phyloP scores from a whole-genome alignment of 2,329 filamentous ascomycete species.

The Colletotrichum sidae region DNA sequence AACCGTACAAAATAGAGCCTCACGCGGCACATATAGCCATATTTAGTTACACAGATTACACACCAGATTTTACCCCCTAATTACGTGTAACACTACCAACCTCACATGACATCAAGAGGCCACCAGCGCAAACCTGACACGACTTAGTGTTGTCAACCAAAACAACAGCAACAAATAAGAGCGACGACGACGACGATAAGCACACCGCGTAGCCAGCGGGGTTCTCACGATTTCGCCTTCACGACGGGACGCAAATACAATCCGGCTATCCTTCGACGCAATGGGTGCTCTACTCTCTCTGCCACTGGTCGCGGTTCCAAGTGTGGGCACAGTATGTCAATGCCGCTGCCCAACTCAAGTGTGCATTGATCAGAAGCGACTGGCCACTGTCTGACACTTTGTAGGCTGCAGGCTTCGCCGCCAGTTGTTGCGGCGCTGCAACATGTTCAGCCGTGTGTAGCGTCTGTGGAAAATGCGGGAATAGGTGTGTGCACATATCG shows the following conservation, averaged over 20 bases:
- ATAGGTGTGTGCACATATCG: slow-evolving; percentile 71
- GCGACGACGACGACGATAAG: too few species aligned
- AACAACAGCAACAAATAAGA: background rate
- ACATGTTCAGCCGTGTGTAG: slow-evolving; percentile 97
- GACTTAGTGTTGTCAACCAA: background rate
- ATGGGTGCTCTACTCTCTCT: slow-evolving; percentile 96
- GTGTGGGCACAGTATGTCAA: slow-evolving; percentile 81
- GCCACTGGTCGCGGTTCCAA: slow-evolving; percentile 88
- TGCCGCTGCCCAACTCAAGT: slow-evolving; percentile 27
- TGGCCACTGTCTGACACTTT: slow-evolving; percentile 17
- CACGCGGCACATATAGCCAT: too few species aligned
- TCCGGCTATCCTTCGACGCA: slow-evolving; percentile 13
- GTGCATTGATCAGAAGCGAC: slow-evolving; percentile 13
- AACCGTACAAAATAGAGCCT: too few species aligned
- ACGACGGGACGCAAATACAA: too few species aligned
- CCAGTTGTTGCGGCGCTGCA: slow-evolving; percentile 95
- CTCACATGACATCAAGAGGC: too few species aligned
- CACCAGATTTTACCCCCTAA: too few species aligned
- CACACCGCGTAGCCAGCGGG: too few species aligned
- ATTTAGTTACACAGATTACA: too few species aligned
- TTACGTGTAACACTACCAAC: too few species aligned
- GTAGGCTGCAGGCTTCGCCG: slow-evolving; percentile 80
- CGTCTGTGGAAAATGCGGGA: slow-evolving; percentile 95
- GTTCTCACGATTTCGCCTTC: too few species aligned
- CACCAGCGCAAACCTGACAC: too few species aligned